phyloP scores from a whole-genome alignment of 495 filamentous ascomycete genomes.

The Thermothielavioides terrestris region DNA sequence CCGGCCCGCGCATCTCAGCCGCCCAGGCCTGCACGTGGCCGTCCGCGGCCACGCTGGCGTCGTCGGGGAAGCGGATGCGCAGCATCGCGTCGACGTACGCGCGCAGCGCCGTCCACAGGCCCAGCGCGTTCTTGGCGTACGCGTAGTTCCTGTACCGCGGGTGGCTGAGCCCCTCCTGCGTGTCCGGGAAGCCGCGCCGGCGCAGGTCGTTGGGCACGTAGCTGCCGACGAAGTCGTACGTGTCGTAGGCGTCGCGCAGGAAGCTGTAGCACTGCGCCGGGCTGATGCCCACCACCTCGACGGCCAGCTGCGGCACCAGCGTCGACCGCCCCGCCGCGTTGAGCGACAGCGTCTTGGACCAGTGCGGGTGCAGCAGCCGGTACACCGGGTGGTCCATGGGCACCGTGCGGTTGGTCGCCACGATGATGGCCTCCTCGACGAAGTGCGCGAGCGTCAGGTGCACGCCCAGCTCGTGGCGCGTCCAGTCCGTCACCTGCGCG shows the following conservation, averaged over 20 bases:
- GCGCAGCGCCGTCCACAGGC: conserved; percentile 34
- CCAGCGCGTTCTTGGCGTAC: conserved; percentile 37
- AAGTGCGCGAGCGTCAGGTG: conserved; percentile 41
- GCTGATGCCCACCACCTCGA: conserved; percentile 30
- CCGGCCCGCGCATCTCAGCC: conserved; percentile 27
- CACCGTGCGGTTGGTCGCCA: conserved; percentile 35
- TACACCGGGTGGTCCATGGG: conserved; percentile 34
- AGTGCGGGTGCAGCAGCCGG: conserved; percentile 37
- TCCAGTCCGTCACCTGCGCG: conserved; percentile 42
- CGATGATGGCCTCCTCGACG: conserved; percentile 41
- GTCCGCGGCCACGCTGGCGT: conserved; percentile 23
- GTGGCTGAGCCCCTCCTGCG: conserved; percentile 24
- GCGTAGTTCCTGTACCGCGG: conserved; percentile 39
- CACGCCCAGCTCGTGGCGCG: conserved; percentile 38
- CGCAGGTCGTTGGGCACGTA: conserved; percentile 40
- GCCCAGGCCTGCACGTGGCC: conserved; percentile 30
- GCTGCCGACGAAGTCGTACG: conserved; percentile 33
- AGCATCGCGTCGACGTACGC: conserved; percentile 31
- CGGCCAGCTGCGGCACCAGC: conserved; percentile 37
- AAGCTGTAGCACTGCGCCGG: conserved; percentile 23
- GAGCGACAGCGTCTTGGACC: conserved; percentile 42
- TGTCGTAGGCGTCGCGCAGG: conserved; percentile 28
- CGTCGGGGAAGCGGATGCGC: conserved; percentile 10
- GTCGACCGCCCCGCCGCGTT: conserved; percentile 40
- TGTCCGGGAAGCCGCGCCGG: conserved; percentile 35